Evolutionary conservation across 345 rosid genomes (phyloP).

Genomic region (Arabidopsis arenosa): DNA sequence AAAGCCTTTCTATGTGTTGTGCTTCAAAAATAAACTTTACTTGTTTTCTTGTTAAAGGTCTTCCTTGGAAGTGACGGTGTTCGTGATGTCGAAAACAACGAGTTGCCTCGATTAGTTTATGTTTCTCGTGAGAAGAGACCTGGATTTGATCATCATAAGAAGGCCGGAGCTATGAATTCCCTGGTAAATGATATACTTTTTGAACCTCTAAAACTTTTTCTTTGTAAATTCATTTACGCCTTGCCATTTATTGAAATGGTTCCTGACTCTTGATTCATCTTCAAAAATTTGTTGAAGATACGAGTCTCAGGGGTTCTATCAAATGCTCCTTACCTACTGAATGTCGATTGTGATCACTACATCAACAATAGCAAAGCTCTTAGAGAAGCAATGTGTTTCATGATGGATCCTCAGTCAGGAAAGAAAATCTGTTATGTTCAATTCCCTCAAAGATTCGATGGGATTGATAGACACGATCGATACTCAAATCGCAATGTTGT

Average conservation of each 20-base stretch:
- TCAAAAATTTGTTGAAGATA: slow-evolving; percentile 51
- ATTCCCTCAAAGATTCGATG: slow-evolving; percentile 99
- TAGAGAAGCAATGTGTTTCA: slow-evolving; percentile 98
- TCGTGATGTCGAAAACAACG: slow-evolving; percentile 76
- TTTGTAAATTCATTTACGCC: slow-evolving; percentile 10
- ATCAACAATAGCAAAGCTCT: slow-evolving; percentile 96
- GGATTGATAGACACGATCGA: slow-evolving; percentile 96
- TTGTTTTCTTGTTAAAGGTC: slow-evolving; percentile 54
- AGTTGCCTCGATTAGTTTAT: slow-evolving; percentile 90
- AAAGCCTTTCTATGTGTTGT: not conserved
- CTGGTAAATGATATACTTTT: slow-evolving; percentile 57
- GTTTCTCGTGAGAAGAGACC: slow-evolving; percentile 99
- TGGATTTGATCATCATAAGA: slow-evolving; percentile 97
- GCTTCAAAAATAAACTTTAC: not conserved
- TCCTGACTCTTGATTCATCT: slow-evolving; percentile 25
- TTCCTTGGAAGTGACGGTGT: slow-evolving; percentile 92
- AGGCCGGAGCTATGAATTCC: slow-evolving; percentile 99
- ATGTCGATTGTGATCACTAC: slow-evolving; percentile 97
- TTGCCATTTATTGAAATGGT: slow-evolving; percentile 1
- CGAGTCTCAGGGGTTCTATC: slow-evolving; percentile 97
- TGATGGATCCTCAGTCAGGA: slow-evolving; percentile 97
- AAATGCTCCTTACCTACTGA: slow-evolving; percentile 93
- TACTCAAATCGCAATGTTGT: slow-evolving; percentile 97
- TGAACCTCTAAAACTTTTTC: not conserved
- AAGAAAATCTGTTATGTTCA: slow-evolving; percentile 98